Evolutionary conservation across 2,329 filamentous ascomycete genomes (phyloP).

Genomic region (Monosporascus sp.): DNA sequence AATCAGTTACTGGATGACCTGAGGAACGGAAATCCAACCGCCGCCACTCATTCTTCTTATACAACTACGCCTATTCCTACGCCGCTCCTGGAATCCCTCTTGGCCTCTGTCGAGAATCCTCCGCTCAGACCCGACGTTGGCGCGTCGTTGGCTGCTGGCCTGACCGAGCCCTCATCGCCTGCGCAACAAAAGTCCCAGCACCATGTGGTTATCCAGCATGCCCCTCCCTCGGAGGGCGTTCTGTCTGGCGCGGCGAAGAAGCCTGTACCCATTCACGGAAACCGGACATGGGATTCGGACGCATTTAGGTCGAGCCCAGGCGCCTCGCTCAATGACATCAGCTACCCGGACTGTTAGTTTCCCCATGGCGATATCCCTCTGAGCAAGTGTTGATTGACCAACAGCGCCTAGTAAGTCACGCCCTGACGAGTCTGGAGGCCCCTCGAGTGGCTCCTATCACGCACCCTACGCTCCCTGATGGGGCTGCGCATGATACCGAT

Average conservation of each 20-base stretch:
- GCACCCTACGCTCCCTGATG: constrained; percentile 2
- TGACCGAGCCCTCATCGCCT: neutral
- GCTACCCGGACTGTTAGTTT: constrained; percentile 50
- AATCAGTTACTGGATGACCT: constrained; percentile 20
- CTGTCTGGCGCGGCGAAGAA: constrained; percentile 2
- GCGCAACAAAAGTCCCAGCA: neutral
- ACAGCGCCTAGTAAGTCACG: constrained; percentile 56
- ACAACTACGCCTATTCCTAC: neutral
- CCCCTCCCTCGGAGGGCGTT: neutral
- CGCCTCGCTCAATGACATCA: constrained; percentile 23
- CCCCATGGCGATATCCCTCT: neutral
- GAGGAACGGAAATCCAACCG: neutral
- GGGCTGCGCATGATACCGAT: constrained; percentile 29
- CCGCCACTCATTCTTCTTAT: neutral
- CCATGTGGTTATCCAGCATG: neutral
- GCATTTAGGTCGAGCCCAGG: neutral
- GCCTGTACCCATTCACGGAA: neutral
- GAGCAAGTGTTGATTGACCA: constrained; percentile 52
- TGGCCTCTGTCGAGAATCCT: neutral
- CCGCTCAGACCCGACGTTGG: neutral
- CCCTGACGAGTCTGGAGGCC: constrained; percentile 23
- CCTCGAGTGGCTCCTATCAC: constrained; percentile 9
- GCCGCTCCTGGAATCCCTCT: neutral
- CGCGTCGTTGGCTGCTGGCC: neutral
- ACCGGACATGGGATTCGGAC: neutral